A percentile compares a stretch with the other conserved stretches of the same genome.
phyloP scores from a whole-genome alignment of 2,329 filamentous ascomycete genomes.

The Nemania abortiva region DNA sequence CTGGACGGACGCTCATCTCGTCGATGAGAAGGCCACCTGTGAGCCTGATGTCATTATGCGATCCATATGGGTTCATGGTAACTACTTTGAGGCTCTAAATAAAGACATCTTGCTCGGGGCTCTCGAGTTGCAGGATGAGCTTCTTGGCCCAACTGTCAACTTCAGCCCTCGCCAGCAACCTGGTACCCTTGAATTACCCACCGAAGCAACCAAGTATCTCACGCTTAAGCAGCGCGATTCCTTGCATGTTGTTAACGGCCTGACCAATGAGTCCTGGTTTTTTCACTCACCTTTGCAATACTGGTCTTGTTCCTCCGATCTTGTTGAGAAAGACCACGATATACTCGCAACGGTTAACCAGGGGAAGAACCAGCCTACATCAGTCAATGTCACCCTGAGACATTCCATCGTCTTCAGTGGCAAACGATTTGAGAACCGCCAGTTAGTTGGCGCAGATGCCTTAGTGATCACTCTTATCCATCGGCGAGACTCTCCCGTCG shows the following conservation, averaged over 20 bases:
- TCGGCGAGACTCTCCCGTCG: constrained; percentile 72
- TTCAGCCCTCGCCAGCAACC: constrained; percentile 62
- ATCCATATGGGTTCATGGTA: constrained; percentile 84
- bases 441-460: constrained; percentile 78
- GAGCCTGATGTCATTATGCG: constrained; percentile 82
- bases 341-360: constrained; percentile 77
- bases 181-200: constrained; percentile 46
- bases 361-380: constrained; percentile 70
- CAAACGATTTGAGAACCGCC: constrained; percentile 77
- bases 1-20: constrained; percentile 79
- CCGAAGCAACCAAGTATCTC: constrained; percentile 55
- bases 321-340: constrained; percentile 70
- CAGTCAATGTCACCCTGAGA: constrained; percentile 78
- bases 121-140: constrained; percentile 75
- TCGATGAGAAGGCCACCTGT: constrained; percentile 63
- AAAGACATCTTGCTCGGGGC: constrained; percentile 73
- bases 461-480: constrained; percentile 83
- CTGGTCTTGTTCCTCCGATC: constrained; percentile 75
- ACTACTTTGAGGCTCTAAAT: constrained; percentile 81
- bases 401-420: constrained; percentile 86
- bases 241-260: constrained; percentile 69
- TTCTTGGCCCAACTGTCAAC: constrained; percentile 71
- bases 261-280: constrained; percentile 76
- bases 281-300: constrained; percentile 87
- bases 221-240: constrained; percentile 63